Conservation (phyloP, 1,284 basidiomycete species). For the Bondarzewia mesenterica region DNA sequence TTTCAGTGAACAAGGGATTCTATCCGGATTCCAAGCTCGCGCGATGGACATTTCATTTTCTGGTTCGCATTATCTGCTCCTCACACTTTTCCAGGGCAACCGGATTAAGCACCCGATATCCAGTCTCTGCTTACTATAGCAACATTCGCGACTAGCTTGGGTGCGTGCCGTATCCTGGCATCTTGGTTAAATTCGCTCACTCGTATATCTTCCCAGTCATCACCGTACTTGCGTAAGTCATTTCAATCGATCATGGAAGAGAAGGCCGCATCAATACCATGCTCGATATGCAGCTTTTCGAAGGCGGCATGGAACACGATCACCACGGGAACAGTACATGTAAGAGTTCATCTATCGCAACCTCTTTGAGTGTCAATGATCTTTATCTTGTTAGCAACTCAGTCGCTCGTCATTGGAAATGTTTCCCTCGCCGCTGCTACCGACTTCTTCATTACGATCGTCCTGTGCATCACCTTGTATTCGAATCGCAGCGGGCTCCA, state of each 20-base stretch:
- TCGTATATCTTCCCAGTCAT: not conserved
- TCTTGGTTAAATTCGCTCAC: not conserved
- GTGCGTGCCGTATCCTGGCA: not conserved
- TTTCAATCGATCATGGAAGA: not conserved
- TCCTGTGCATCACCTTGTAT: not conserved
- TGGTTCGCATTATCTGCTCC: not conserved
- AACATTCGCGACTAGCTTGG: not conserved
- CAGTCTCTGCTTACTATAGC: not conserved
- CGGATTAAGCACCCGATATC: too few species aligned
- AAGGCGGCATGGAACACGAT: not conserved
- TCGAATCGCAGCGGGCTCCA: not conserved
- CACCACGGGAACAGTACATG: not conserved
- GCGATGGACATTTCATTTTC: not conserved
- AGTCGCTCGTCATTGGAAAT: too few species aligned
- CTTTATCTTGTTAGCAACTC: too few species aligned
- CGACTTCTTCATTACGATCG: not conserved
- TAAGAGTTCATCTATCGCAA: not conserved
- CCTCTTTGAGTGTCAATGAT: too few species aligned
- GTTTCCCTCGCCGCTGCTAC: not conserved
- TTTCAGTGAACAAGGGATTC: not conserved
- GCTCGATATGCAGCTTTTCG: not conserved
- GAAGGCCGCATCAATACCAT: not conserved
- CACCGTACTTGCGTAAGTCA: not conserved
- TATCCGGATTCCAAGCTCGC: not conserved
- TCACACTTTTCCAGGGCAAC: not conserved